Evolutionary conservation across 768 basidiomycete genomes (phyloP), one percentile per base, ranked within the genome.

Genomic region (Calvatia gigantea): DNA sequence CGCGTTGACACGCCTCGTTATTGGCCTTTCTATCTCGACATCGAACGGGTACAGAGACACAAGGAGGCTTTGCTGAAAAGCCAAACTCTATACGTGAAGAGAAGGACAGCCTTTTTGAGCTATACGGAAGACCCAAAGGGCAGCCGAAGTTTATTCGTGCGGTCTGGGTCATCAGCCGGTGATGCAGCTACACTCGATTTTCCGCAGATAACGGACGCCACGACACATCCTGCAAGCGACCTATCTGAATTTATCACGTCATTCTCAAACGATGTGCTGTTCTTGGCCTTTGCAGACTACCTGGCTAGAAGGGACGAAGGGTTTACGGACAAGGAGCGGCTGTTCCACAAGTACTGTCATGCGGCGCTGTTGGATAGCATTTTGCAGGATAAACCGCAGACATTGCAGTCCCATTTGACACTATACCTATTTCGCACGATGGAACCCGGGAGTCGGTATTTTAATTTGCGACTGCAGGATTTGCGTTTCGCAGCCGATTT

Each of bases 71-170:
- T 98, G 21, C 70, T 96, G 37, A 78, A 76, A 31, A 87, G 80
- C 56, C 89, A 94, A 61, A 96, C 91, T 0, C 75, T 99, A 28
- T 94, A 84, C 60, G 96, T 98, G 58, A 96, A 98, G 68, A 86
- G 95, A 15, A 80, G 92, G 25, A 89, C 94, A 0, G 94, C 94
- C 0, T 95, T 94, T 69, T 76, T 98, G 42, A 91, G 91, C 65
- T 99, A 98, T 65, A 87, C 87, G 4, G 90, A 94, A 61, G 97
- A 98, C 68, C 92, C 97, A 0, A 84, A 91, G 60, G 96, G 96
- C 7, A 95, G 93, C 62, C 82, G 94, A 43, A 93, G 91, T 68
- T 77, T 97, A 9, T 95, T 94, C 62, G 87, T 94, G 8, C 85
- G 91, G 11, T 90, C 93, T 14, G 91, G 93, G 15, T 84, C 88